Conservation (phyloP, 1,284 basidiomycete genomes). For the Rhodotorula glutinis region DNA sequence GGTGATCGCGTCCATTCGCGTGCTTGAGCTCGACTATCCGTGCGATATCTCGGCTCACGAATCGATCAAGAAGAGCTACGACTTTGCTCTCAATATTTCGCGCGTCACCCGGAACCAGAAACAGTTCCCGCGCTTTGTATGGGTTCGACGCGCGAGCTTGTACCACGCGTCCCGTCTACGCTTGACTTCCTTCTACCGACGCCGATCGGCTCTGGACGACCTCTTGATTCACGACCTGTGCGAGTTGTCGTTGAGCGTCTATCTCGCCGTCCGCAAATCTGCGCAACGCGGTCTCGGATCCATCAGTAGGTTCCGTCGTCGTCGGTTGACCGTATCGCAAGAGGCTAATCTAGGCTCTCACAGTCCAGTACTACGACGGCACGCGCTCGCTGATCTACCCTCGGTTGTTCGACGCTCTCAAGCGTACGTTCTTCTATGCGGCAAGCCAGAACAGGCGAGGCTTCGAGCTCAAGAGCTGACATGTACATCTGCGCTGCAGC, state of each 20-base stretch:
- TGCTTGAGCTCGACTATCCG: conserved; percentile 70
- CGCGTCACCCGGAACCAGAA: conserved; percentile 44
- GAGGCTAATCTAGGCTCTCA: not conserved
- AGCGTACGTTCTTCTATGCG: conserved; percentile 47
- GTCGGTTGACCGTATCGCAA: not conserved
- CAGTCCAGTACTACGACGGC: conserved; percentile 69
- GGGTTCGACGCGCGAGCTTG: conserved; percentile 70
- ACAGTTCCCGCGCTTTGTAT: conserved; percentile 57
- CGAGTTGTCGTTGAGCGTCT: conserved; percentile 80
- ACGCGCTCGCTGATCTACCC: conserved; percentile 60
- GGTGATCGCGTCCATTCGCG: conserved; percentile 62
- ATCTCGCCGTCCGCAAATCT: conserved; percentile 68
- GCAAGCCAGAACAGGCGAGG: too few species aligned
- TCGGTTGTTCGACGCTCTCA: conserved; percentile 62
- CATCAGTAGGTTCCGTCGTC: conserved; percentile 57
- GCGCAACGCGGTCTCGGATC: conserved; percentile 69
- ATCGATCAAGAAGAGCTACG: conserved; percentile 40
- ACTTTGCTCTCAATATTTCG: conserved; percentile 44
- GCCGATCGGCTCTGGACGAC: conserved; percentile 76
- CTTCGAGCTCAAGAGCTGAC: conserved; percentile 2
- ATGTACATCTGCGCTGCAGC: conserved; percentile 41
- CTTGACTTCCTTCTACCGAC: conserved; percentile 75
- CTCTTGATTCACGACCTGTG: conserved; percentile 70
- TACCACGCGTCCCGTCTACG: conserved; percentile 61
- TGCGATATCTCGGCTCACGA: conserved; percentile 46